A percentile compares a stretch with the other conserved stretches of the same genome.
phyloP scores from a whole-genome alignment of 257 asterid species.

The Linderniella brevidens region DNA sequence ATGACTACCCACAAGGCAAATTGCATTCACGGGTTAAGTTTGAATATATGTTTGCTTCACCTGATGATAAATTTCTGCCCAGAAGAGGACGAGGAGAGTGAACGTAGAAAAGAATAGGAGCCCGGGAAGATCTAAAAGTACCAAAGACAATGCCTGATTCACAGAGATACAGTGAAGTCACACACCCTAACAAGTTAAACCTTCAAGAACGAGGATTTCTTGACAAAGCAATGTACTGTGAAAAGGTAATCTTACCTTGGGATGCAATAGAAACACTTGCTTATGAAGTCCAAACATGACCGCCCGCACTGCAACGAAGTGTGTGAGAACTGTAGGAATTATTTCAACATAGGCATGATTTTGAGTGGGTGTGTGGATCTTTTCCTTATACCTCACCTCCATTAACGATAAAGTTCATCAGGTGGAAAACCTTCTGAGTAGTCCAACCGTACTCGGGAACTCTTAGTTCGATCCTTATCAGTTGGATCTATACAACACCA shows the following conservation, averaged over 20 bases:
- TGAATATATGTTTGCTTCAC: conserved; percentile 10
- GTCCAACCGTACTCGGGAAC: conserved; percentile 99
- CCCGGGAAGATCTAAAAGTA: conserved; percentile 78
- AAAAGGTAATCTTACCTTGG: conserved; percentile 38
- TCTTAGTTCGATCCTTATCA: conserved; percentile 72
- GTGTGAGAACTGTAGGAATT: conserved; percentile 7
- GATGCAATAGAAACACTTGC: conserved; percentile 65
- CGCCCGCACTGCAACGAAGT: conserved; percentile 62
- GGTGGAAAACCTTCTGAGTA: conserved; percentile 93
- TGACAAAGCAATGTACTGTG: too few species aligned
- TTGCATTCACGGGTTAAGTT: too few species aligned
- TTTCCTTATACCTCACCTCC: conserved; percentile 71
- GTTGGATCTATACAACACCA: conserved; percentile 58
- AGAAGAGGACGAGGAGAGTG: conserved; percentile 81
- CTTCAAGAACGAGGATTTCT: too few species aligned
- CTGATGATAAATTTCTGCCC: conserved; percentile 99
- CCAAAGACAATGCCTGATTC: conserved; percentile 48
- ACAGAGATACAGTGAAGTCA: conserved; percentile 6
- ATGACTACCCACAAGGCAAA: too few species aligned
- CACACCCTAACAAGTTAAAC: too few species aligned
- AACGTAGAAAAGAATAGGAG: conserved; percentile 84
- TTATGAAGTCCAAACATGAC: conserved; percentile 75
- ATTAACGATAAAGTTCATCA: conserved; percentile 89
- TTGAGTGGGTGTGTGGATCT: conserved; percentile 3
- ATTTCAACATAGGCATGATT: neutral